Evolutionary conservation across 768 basidiomycete genomes (phyloP), one percentile per base, ranked within the genome.

Genomic region (Cystofilobasidium capitatum): DNA sequence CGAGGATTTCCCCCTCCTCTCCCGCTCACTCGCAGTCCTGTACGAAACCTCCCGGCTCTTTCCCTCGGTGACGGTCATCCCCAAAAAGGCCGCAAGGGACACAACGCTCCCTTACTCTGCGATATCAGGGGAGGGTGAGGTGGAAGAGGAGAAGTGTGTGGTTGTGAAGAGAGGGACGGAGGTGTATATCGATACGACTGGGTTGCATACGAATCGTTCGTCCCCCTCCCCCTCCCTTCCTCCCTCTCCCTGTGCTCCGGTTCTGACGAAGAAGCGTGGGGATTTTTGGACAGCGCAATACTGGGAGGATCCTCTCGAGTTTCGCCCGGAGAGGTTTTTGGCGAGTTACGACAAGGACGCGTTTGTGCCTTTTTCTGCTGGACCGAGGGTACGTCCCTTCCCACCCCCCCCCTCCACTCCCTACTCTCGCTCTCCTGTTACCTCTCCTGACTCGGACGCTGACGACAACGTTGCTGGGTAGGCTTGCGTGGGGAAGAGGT

Each of bases 321-420:
- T 83, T 74, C 78, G 77, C 26, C 79, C 79, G 0, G 77, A 78
- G 33, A 79, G 83, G 9, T 84, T 83, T 76, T 73, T 83, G n/a
- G 78, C 77, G 40, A 80, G 83, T 57, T 84, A 81, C 80, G 79
- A 81, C 26, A 77, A 79, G 40, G 83, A 84, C 70, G 84, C 83
- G 0, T 84, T 83, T 71, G 44, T 82, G 33, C 82, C 83, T 4
- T 60, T 60, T 37, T 60, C 58, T 22, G 31, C 36, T 37, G 49
- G 49, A n/a, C 49, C 49, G 6, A n/a, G 49, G 12, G 62, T 64
- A 24, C 47, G 62, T 64, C 49, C 29, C 14, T 5, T 7, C 45
- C 45, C 13, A 8, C 45, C 7, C 6, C 13, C 17, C 6, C 24
- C 13, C 45, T 49, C 7, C 45, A 7, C 45, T 35, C 6, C 47